Evolutionary conservation across 805 yeast genomes (phyloP), one percentile per base, ranked within the genome.

Genomic region (Tetrapisispora pingtungensis): DNA sequence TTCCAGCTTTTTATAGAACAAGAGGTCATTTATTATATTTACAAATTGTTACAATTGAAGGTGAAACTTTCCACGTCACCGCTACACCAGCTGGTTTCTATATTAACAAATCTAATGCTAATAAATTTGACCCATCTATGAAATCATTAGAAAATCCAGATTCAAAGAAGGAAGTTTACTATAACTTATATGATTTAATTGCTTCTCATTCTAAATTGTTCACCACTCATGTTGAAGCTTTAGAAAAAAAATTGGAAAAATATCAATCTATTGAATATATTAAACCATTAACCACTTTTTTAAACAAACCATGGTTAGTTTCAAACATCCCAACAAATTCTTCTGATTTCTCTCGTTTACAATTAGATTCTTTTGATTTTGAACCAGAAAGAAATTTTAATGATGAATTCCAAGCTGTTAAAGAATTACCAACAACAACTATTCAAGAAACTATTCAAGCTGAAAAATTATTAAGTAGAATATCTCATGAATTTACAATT

Each of bases 1-100:
- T 87, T 13, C 81, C 90, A 27, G 69, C 81, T 15, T 66, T 70
- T 42, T 77, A 74, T 58, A 74, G 69, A 53, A 46, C 66, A n/a
- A 74, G 73, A 58, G 97, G 97, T 22, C 95, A 89, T 57, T 69
- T 89, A 54, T 69, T 83, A 46, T 90, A 90, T 63, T 69, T 93
- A 56, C 76, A 76, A 45, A 70, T 79, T 35, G 81, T 78, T 55
- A 84, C 96, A 39, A 68, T 84, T 51, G 97, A 93, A 65, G 82
- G 82, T 54, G 94, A 85, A 58, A 74, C 75, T 26, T 76, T 73
- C 62, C 83, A 85, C 55, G 75, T 90, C 53, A 87, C 96, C 7
- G 80, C 90, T 47, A 78, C 81, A 45, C 73, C 78, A 37, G 64
- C 81, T 36, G 98, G 98, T 0, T 90, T 86, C 62, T 85, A 67